These are phyloP conservation scores for Metarhizium album DNA, from an alignment of 2,329 filamentous ascomycete species.

Conservation along the genomic window DNA sequence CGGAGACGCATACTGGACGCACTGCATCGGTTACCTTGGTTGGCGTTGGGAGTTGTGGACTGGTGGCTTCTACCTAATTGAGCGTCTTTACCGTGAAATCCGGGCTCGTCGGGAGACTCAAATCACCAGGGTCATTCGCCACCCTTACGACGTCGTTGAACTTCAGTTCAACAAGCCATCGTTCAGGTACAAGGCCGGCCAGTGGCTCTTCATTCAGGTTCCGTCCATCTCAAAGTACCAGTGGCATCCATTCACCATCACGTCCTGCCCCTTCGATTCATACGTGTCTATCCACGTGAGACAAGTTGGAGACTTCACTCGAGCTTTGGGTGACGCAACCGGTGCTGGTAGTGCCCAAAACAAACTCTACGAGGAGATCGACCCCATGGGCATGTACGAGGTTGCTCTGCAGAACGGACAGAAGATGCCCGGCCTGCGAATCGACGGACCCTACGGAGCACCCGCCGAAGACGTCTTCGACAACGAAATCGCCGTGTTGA, in stretches of 20 bases:
- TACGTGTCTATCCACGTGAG: conserved; percentile 92
- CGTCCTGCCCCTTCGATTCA: conserved; percentile 89
- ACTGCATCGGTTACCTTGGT: conserved; percentile 90
- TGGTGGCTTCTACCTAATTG: conserved; percentile 73
- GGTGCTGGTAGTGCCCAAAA: conserved; percentile 80
- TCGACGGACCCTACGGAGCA: conserved; percentile 93
- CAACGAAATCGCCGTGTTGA: conserved; percentile 78
- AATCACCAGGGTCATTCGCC: conserved; percentile 88
- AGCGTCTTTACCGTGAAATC: conserved; percentile 86
- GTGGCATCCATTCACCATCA: conserved; percentile 99
- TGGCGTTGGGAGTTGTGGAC: conserved; percentile 95
- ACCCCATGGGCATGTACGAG: conserved; percentile 96
- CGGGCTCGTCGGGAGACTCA: conserved; percentile 72
- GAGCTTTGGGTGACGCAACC: conserved; percentile 86
- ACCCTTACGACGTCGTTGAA: conserved; percentile 95
- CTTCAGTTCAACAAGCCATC: conserved; percentile 94
- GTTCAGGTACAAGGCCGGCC: conserved; percentile 96
- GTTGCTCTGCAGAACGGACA: conserved; percentile 89
- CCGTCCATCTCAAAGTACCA: conserved; percentile 80
- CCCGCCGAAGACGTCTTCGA: conserved; percentile 96
- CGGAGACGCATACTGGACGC: conserved; percentile 70
- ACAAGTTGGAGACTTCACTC: conserved; percentile 94
- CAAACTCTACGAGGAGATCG: conserved; percentile 81
- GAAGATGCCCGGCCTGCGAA: conserved; percentile 78
- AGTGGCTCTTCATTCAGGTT: conserved; percentile 95